Base-by-base conservation (phyloP, 2,329 filamentous ascomycete genomes). In the Myriosclerotinia curreyana region DNA sequence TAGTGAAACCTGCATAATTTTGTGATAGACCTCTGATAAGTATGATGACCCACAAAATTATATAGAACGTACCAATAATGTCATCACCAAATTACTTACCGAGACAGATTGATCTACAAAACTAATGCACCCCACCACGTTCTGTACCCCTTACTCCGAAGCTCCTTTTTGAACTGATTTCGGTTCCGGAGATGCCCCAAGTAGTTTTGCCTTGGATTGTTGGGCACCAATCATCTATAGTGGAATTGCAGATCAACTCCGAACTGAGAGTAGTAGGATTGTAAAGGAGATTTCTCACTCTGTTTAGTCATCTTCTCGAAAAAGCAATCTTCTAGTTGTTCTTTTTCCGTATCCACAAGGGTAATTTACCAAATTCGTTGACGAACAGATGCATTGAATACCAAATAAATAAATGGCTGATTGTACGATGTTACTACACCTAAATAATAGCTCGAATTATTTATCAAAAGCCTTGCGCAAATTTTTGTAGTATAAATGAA, bases 91-190 rank as follows among this genome's bases (percentile, higher is more conserved):
- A 58, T 36, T 17, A 3, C 28, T 58, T 34, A 34, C 11, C 40
- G 54, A 58, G 54, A 40, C 54, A 58, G 40, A 58, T 46, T 46
- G 54, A 58, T 58, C 40, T 4, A 46, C 6, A 46, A 56, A 56
- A 46, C 54, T 58, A 58, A 58, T 58, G 54, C 54, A 46, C 54
- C 40, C 54, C 40, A 56, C 54, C 46, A 46, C 42, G 17, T 15
- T 44, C 8, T 12, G 20, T 40, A 34, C 54, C 40, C 17, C 28
- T 25, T 58, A 58, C 54, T 58, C 54, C 54, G 54, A 34, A 58
- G 40, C 40, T 58, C 54, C 54, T 46, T 58, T 46, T 58, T 22
- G 40, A 58, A 25, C n/a, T 20, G 12, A 46, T 58, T 22, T 38
- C 28, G 28, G 54, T 34, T 34, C 42, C 54, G 54, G 54, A 58